Percentiles rank a stretch among this genome's conserved stretches.
Evolutionary conservation across 148 eudicot species (phyloP).

Genomic region (Oxyria digyna): DNA sequence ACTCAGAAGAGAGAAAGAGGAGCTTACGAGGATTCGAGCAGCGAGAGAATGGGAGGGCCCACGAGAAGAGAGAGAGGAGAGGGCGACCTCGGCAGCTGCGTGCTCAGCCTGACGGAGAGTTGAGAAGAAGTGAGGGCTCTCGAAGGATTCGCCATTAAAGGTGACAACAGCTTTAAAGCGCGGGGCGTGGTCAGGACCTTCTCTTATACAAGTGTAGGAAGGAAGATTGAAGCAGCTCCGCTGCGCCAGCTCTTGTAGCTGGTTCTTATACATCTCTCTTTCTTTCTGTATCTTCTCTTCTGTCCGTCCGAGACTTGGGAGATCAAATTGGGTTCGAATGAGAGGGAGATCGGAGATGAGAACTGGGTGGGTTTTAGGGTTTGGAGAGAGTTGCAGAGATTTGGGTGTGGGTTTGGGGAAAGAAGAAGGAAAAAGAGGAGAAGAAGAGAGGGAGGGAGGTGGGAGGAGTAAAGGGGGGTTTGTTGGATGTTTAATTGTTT

Average conservation of each 20-base stretch:
- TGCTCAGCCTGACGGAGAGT: conserved; percentile 89
- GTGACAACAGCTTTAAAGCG: conserved; percentile 66
- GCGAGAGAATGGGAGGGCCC: conserved; percentile 76
- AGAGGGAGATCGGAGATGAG: not conserved
- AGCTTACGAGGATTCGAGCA: conserved; percentile 66
- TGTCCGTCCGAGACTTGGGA: not conserved
- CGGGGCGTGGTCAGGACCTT: conserved; percentile 95
- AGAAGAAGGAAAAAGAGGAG: not conserved
- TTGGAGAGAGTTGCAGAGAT: conserved; percentile 9
- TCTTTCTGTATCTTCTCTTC: not conserved
- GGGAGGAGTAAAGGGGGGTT: conserved; percentile 10
- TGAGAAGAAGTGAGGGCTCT: conserved; percentile 64
- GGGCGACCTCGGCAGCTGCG: conserved; percentile 85
- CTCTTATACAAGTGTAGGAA: conserved; percentile 57
- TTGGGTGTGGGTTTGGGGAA: conserved; percentile 5
- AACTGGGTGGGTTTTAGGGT: conserved; percentile 7
- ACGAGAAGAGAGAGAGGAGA: conserved; percentile 52
- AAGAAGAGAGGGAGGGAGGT: not conserved
- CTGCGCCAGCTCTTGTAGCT: conserved; percentile 93
- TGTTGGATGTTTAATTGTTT: conserved; percentile 16
- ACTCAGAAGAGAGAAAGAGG: not conserved
- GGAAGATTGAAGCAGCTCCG: conserved; percentile 84
- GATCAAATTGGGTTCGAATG: not conserved
- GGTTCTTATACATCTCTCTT: conserved; percentile 63
- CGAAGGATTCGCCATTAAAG: conserved; percentile 73